These are phyloP conservation scores for Trypanosoma scelopori DNA, from an alignment of 208 protist species.

Conservation along the genomic window DNA sequence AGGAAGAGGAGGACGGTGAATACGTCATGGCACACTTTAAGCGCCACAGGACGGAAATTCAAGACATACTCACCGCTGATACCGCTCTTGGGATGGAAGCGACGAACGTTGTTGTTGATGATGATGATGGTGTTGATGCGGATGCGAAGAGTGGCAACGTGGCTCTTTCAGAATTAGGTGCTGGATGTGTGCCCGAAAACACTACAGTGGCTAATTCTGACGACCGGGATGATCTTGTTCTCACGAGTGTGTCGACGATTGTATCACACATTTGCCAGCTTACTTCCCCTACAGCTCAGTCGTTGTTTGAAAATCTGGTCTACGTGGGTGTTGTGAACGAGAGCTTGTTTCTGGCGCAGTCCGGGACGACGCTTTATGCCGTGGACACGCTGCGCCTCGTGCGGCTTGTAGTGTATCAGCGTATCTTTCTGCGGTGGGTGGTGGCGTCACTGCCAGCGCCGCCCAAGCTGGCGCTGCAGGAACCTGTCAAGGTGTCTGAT, in stretches of 20 bases:
- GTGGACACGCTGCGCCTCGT: conserved; percentile 64
- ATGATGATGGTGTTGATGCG: no score
- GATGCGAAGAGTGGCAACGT: neutral
- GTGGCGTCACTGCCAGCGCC: conserved; percentile 43
- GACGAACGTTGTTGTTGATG: conserved; percentile 16
- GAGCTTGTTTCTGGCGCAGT: conserved; percentile 68
- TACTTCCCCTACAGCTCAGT: conserved; percentile 47
- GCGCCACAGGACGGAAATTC: conserved; percentile 31
- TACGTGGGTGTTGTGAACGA: conserved; percentile 63
- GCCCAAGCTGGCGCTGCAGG: conserved; percentile 38
- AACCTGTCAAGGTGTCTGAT: conserved; percentile 39
- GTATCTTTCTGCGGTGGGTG: conserved; percentile 78
- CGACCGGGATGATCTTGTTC: conserved; percentile 1
- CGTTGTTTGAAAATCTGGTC: conserved; percentile 54
- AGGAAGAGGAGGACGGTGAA: conserved; percentile 23
- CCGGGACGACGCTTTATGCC: conserved; percentile 62
- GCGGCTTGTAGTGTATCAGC: conserved; percentile 70
- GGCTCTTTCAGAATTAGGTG: neutral
- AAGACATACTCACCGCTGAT: conserved; percentile 3
- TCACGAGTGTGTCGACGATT: conserved; percentile 38
- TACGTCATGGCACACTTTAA: conserved; percentile 72
- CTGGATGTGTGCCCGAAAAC: neutral
- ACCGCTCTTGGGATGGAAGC: neutral
- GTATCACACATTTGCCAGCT: conserved; percentile 34
- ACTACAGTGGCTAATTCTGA: neutral